Conservation (phyloP, 768 basidiomycete genomes). For the Gautieria morchelliformis region DNA sequence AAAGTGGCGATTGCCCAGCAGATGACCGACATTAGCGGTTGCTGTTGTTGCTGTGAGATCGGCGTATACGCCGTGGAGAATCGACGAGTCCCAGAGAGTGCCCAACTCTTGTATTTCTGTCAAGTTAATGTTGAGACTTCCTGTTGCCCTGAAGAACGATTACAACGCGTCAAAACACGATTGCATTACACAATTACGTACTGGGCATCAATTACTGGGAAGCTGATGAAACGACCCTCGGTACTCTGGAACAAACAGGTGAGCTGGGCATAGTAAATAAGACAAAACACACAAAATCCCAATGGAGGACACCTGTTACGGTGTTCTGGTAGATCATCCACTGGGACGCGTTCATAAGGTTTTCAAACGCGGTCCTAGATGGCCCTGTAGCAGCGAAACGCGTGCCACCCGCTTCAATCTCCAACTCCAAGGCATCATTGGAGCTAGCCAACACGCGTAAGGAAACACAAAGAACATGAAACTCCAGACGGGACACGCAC, state of each 20-base stretch:
- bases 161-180: constrained; percentile 4
- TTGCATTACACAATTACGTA: constrained; percentile 17
- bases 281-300: constrained; percentile 52
- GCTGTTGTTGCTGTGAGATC: constrained; percentile 26
- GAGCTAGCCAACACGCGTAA: constrained; percentile 26
- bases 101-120: constrained; percentile 42
- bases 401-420: constrained; percentile 52
- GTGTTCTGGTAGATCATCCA: constrained; percentile 67
- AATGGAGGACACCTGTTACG: constrained; percentile 48
- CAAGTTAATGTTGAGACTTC: constrained; percentile 47
- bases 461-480: neutral
- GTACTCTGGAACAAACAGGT: constrained; percentile 35
- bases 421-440: constrained; percentile 53
- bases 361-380: constrained; percentile 39
- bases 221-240: constrained; percentile 56
- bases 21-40: constrained; percentile 44
- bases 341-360: constrained; percentile 44
- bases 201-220: constrained; percentile 44
- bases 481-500: constrained; percentile 19
- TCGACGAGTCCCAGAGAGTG: constrained; percentile 37
- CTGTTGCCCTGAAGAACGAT: constrained; percentile 37
- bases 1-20: constrained; percentile 55
- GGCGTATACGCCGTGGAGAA: constrained; percentile 30
- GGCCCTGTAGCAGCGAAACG: constrained; percentile 36
- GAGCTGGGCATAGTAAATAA: neutral